Percentiles rank a stretch among this genome's conserved stretches.
phyloP scores from a whole-genome alignment of 2,329 filamentous ascomycete species.

The Akanthomyces uredinophilus region DNA sequence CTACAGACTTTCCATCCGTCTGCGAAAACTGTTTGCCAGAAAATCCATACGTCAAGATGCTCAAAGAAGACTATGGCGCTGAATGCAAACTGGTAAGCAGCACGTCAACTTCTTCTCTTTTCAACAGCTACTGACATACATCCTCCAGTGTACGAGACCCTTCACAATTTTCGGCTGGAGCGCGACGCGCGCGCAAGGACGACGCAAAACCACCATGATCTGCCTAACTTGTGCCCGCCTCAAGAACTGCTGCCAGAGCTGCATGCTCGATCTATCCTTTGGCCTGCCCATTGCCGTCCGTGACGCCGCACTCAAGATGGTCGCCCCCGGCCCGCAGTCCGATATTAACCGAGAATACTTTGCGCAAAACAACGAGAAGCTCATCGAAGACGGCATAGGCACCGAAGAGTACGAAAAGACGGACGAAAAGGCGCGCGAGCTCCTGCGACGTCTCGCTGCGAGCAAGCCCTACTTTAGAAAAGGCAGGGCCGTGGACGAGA shows the following conservation, averaged over 20 bases:
- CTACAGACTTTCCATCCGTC: conserved; percentile 82
- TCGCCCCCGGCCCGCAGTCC: conserved; percentile 86
- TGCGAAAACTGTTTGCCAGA: conserved; percentile 92
- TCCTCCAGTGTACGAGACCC: conserved; percentile 69
- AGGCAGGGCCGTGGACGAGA: conserved; percentile 66
- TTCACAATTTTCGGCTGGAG: conserved; percentile 97
- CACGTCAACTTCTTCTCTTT: neutral
- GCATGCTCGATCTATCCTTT: conserved; percentile 96
- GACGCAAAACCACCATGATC: conserved; percentile 90
- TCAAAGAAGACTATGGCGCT: conserved; percentile 92
- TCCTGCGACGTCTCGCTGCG: conserved; percentile 76
- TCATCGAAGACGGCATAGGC: conserved; percentile 85
- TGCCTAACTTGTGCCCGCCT: conserved; percentile 94
- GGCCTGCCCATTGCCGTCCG: conserved; percentile 91
- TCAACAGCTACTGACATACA: conserved; percentile 17
- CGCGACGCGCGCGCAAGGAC: conserved; percentile 76
- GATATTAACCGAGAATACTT: conserved; percentile 96
- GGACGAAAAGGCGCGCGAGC: conserved; percentile 89
- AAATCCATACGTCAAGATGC: conserved; percentile 97
- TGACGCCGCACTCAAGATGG: conserved; percentile 96
- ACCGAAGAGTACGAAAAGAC: conserved; percentile 94
- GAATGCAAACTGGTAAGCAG: conserved; percentile 63
- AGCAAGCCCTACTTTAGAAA: conserved; percentile 96
- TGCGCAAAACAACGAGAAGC: conserved; percentile 92
- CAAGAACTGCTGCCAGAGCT: conserved; percentile 98